These are phyloP conservation scores for Diutina catenulata DNA, from an alignment of 1,139 yeast species.

Conservation along the genomic window DNA sequence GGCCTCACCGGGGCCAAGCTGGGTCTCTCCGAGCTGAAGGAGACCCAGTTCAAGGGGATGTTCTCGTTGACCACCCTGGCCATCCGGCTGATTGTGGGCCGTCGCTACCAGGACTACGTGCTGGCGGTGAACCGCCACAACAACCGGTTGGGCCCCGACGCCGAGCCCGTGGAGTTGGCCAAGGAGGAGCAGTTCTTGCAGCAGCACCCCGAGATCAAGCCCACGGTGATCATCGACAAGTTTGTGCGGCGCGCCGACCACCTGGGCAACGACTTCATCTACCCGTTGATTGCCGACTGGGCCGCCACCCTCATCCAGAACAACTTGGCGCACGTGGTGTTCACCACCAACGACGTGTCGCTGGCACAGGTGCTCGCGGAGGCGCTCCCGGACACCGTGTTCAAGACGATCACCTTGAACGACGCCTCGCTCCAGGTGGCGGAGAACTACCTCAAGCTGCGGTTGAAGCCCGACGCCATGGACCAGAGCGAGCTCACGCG, in stretches of 20 bases:
- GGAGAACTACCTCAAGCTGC: constrained; percentile 54
- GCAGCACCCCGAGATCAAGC: constrained; percentile 77
- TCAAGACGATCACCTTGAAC: constrained; percentile 59
- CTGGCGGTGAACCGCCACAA: neutral
- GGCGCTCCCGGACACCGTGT: constrained; percentile 77
- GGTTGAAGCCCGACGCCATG: constrained; percentile 20
- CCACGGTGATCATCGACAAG: constrained; percentile 75
- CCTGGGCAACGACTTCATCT: constrained; percentile 46
- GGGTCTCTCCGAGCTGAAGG: constrained; percentile 79
- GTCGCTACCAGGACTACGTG: neutral
- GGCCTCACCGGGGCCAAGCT: constrained; percentile 92
- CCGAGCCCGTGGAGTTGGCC: constrained; percentile 12
- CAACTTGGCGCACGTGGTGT: constrained; percentile 82
- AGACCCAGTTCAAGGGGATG: constrained; percentile 75
- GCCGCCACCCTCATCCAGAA: constrained; percentile 64
- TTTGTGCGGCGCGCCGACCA: constrained; percentile 48
- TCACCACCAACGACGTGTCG: constrained; percentile 78
- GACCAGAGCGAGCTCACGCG: constrained; percentile 10
- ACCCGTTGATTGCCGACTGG: constrained; percentile 79
- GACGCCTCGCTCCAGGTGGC: constrained; percentile 77
- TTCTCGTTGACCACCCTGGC: constrained; percentile 64
- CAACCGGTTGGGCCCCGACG: constrained; percentile 3
- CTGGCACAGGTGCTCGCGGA: constrained; percentile 56
- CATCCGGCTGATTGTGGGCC: constrained; percentile 26
- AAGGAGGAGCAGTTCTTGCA: constrained; percentile 77